Percentiles rank a stretch among this genome's conserved stretches.
Conservation (phyloP, 192 early-diverging fungal genomes). For the Gamsiella multidivaricata region DNA sequence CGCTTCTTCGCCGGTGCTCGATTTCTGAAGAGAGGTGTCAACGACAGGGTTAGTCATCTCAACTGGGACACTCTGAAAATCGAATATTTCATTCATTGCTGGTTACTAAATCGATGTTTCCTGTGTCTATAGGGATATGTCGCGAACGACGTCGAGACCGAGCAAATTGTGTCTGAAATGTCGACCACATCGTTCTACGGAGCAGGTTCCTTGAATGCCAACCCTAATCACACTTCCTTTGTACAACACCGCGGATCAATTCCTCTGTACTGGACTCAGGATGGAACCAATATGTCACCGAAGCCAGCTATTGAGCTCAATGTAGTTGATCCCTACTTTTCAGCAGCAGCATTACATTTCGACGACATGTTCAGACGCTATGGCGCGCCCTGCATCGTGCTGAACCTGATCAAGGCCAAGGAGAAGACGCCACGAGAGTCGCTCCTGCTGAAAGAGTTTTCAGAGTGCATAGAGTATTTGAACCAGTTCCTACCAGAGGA, state of each 20-base stretch:
- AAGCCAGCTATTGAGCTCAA: conserved; percentile 96
- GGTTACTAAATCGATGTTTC: no score
- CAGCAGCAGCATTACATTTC: conserved; percentile 93
- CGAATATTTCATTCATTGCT: no score
- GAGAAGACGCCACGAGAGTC: conserved; percentile 93
- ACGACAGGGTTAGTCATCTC: conserved; percentile 73
- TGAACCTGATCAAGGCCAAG: conserved; percentile 97
- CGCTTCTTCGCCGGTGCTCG: conserved; percentile 95
- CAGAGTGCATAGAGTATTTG: conserved; percentile 83
- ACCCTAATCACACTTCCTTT: conserved; percentile 90
- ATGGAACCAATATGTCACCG: conserved; percentile 89
- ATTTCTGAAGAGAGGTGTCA: conserved; percentile 95
- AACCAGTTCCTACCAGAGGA: conserved; percentile 89
- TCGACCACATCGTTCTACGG: conserved; percentile 87
- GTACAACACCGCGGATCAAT: conserved; percentile 98
- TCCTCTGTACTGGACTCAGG: conserved; percentile 96
- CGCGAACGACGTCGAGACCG: conserved; percentile 98
- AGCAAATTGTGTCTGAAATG: conserved; percentile 96
- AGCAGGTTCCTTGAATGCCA: conserved; percentile 64
- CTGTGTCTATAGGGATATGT: conserved; percentile 82
- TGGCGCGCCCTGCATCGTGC: conserved; percentile 87
- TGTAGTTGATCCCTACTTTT: conserved; percentile 91
- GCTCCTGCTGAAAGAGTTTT: conserved; percentile 85
- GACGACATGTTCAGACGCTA: conserved; percentile 93
- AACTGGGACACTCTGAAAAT: not conserved